phyloP scores from a whole-genome alignment of 331 rosid species.

The Pyracantha coccinea region DNA sequence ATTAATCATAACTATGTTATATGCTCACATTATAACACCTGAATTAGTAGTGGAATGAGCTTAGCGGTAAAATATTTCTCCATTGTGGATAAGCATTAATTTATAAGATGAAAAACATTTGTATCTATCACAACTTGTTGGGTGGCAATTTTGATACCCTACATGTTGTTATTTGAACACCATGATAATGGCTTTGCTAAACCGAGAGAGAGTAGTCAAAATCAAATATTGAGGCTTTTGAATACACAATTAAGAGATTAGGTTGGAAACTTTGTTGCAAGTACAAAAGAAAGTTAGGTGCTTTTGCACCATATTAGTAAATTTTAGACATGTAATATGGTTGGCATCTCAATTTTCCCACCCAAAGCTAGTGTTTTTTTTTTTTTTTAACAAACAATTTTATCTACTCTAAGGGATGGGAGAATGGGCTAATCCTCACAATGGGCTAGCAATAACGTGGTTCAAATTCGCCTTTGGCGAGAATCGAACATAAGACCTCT shows the following conservation, averaged over 20 bases:
- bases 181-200: slow-evolving; percentile 20
- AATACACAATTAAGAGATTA: not conserved
- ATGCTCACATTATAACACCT: too few relatives aligned
- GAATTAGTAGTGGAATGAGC: not conserved
- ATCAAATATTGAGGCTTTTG: slow-evolving; percentile 12
- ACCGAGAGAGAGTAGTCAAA: slow-evolving; percentile 5
- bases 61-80: not conserved
- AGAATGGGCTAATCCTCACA: too few relatives aligned
- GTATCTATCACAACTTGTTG: not conserved
- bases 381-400: too few relatives aligned
- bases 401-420: too few relatives aligned
- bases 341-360: slow-evolving; percentile 38
- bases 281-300: slow-evolving; percentile 38
- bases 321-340: not conserved
- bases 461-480: rapidly evolving
- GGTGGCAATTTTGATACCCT: too few relatives aligned
- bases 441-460: rapidly evolving
- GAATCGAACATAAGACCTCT: rapidly evolving
- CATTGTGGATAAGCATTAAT: not conserved
- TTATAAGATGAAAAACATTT: not conserved
- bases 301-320: slow-evolving; percentile 29
- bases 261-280: slow-evolving; percentile 25
- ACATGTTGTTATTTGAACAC: too few relatives aligned
- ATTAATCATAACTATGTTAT: too few relatives aligned
- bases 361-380: not conserved